Base-by-base conservation (phyloP, 345 rosid genomes). In the Conringia planisiliqua region DNA sequence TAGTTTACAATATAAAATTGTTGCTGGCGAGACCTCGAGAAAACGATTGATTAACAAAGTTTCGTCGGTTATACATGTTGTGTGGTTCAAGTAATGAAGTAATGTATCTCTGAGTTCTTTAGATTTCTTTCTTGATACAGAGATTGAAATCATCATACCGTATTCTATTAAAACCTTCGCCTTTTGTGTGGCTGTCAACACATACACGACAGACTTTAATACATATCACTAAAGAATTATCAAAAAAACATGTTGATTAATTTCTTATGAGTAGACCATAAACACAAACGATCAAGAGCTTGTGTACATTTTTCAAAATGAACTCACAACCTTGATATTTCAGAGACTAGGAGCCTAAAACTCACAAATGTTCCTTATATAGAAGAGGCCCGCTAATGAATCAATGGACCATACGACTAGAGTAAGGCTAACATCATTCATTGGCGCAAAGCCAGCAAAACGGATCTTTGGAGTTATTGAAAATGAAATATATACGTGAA, bases 1-100 rank as follows among this genome's bases (percentile, higher is more conserved):
- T 62, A 48, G 16, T 50, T 27, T 17, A 39, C 24, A 12, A 29
- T 39, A 62, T 52, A 29, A 30, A 35, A 38, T 48, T 50, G 68
- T 27, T 38, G 55, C 55, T 29, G 32, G 40, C 4, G 55, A 62
- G 17, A 27, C 44, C 17, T 40, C 14, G 5, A 14, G 71, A 54
- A 73, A 73, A 73, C 58, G 71, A 73, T 7, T 35, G 71, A 32
- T 10, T 65, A 65, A 44, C 66, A 62, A 50, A 47, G 8, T 47
- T 22, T n/a, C 48, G 66, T 70, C 66, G 46, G 58, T 55, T 57
- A 10, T 30, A 30, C 44, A 24, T 26, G 10, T 52, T 48, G 9
- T 18, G 9, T 20, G 8, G 9, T 9, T 47, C 3, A 46, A 20
- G 24, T 46, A 2, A 22, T 22, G 24, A 22, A 22, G 22, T 47